These are phyloP conservation scores for barley (Hordeum vulgare) DNA, from an alignment of 176 grass and related monocot genomes.

Conservation along the genomic window MorexV3_pseudomolecules_assembly NC_058523.1:547024451-547024950, in stretches of 20 bases:
- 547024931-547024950: neutral
- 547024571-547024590: neutral
- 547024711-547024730: slow-evolving; percentile 87
- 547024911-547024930: neutral
- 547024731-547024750: slow-evolving; percentile 88
- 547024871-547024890: neutral
- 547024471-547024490: slow-evolving; percentile 46
- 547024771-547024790: slow-evolving; percentile 66
- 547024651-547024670: slow-evolving; percentile 96
- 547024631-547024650: slow-evolving; percentile 96
- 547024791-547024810: slow-evolving; percentile 87
- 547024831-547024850: slow-evolving; percentile 71
- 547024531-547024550: slow-evolving; percentile 36
- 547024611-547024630: slow-evolving; percentile 47
- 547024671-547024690: slow-evolving; percentile 82
- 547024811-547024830: slow-evolving; percentile 63
- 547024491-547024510: slow-evolving; percentile 34
- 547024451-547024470: slow-evolving; percentile 71
- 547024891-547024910: neutral
- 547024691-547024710: slow-evolving; percentile 87
- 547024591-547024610: slow-evolving; percentile 45
- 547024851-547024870: neutral
- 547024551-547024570: neutral
- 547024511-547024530: slow-evolving; percentile 26
- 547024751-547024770: slow-evolving; percentile 84